These are phyloP conservation scores for Dryas integrifolia DNA, from an alignment of 331 rosid genomes.

Conservation along the genomic window DNA sequence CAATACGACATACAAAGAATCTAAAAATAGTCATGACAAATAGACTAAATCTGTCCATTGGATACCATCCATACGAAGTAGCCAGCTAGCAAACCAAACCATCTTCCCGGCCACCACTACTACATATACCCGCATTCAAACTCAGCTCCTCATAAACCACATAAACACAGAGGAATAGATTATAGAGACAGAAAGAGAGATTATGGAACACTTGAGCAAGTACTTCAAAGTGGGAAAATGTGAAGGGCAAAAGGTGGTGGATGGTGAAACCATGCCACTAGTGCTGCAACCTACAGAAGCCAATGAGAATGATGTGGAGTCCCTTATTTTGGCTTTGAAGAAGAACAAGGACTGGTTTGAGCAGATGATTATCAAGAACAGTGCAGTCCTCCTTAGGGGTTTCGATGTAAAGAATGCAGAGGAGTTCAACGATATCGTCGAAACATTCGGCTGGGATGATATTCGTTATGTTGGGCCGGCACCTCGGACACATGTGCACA, in stretches of 20 bases:
- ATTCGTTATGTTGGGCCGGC: conserved; percentile 82
- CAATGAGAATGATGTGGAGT: conserved; percentile 38
- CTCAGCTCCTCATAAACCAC: background rate
- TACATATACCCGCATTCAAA: background rate
- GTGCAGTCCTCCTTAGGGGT: conserved; percentile 73
- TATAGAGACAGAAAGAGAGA: conserved; percentile 1
- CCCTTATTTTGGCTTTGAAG: conserved; percentile 40
- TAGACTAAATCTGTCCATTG: too few species aligned
- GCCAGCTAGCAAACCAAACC: too few species aligned
- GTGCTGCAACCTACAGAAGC: conserved; percentile 52
- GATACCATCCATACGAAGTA: background rate
- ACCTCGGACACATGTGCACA: conserved; percentile 71
- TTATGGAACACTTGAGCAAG: conserved; percentile 56
- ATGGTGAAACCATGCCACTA: conserved; percentile 75
- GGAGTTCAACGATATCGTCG: conserved; percentile 65
- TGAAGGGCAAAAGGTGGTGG: conserved; percentile 65
- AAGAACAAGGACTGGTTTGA: conserved; percentile 71
- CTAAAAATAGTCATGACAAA: background rate
- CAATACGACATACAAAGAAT: background rate
- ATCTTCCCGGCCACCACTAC: too few species aligned
- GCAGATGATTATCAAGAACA: conserved; percentile 59
- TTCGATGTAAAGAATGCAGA: conserved; percentile 48
- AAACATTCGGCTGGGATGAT: conserved; percentile 69
- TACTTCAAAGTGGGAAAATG: conserved; percentile 66
- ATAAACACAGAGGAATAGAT: conserved; percentile 13